phyloP scores from a whole-genome alignment of 129 eudicot genomes.

The Flaveria ramosissima region DNA sequence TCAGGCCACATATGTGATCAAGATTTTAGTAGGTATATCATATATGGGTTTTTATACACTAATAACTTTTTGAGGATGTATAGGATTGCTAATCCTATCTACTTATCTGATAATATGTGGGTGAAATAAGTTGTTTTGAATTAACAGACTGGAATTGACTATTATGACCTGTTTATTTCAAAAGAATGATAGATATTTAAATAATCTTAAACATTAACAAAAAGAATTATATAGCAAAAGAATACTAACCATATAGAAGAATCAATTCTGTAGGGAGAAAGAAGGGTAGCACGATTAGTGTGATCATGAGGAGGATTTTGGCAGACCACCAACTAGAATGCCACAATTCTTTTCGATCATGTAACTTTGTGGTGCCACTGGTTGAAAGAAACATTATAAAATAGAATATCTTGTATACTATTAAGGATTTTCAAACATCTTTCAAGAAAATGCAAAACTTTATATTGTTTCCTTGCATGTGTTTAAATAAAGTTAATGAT shows the following conservation, averaged over 20 bases:
- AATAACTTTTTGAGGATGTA: neutral
- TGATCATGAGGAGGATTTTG: constrained; percentile 48
- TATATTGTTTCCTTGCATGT: neutral
- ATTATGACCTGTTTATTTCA: neutral
- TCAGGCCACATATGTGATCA: constrained; percentile 10
- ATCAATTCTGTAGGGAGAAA: constrained; percentile 53
- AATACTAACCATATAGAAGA: constrained; percentile 63
- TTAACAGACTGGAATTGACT: neutral
- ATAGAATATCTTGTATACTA: constrained; percentile 53
- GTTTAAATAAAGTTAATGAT: neutral
- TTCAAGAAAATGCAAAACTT: neutral
- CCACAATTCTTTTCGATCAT: constrained; percentile 63
- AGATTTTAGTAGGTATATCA: too few relatives aligned
- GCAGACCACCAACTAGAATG: constrained; percentile 85
- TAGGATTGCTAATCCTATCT: too few relatives aligned
- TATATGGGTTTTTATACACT: neutral
- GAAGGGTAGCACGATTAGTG: constrained; percentile 49
- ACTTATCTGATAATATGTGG: neutral
- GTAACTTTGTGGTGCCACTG: constrained; percentile 67
- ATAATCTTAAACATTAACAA: neutral
- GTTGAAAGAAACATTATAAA: constrained; percentile 72
- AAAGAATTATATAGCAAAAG: neutral
- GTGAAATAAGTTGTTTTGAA: neutral
- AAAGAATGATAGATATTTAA: neutral
- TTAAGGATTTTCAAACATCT: constrained; percentile 42